These are phyloP conservation scores for Cladosporium oxysporum DNA, from an alignment of 2,329 filamentous ascomycete genomes.

Conservation along the genomic window DNA sequence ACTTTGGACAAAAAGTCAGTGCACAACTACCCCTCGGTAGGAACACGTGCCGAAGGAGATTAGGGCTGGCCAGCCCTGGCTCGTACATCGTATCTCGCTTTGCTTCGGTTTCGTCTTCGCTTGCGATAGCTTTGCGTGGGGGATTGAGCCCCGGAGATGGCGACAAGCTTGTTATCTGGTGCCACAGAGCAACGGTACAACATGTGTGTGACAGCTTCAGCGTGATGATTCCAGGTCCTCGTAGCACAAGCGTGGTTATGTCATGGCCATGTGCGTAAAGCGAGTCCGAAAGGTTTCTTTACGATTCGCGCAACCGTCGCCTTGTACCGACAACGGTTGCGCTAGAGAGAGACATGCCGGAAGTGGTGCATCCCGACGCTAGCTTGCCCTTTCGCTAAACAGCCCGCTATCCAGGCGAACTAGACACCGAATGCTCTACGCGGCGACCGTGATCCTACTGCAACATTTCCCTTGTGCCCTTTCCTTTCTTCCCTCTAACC, in stretches of 20 bases:
- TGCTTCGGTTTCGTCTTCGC: background rate
- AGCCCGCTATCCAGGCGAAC: conserved; percentile 5
- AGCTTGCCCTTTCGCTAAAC: conserved; percentile 13
- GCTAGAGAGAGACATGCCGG: conserved; percentile 1
- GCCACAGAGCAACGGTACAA: background rate
- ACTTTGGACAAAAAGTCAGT: background rate
- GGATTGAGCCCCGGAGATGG: background rate
- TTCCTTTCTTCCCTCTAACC: background rate
- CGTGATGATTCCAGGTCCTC: background rate
- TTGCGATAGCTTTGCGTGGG: background rate
- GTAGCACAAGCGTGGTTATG: background rate
- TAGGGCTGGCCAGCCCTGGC: background rate
- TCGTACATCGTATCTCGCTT: conserved; percentile 11
- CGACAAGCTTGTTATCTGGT: background rate
- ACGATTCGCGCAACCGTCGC: background rate
- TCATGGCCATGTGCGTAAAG: background rate
- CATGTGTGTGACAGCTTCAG: background rate
- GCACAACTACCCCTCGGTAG: background rate
- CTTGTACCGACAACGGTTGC: background rate
- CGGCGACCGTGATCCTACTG: conserved; percentile 1
- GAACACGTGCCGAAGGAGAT: conserved; percentile 7
- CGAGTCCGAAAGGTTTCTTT: background rate
- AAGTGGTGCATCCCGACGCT: conserved; percentile 1
- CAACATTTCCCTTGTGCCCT: background rate
- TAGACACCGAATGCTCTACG: conserved; percentile 11